Conservation (phyloP, 495 filamentous ascomycete genomes). For the Penicillium turbatum region DNA sequence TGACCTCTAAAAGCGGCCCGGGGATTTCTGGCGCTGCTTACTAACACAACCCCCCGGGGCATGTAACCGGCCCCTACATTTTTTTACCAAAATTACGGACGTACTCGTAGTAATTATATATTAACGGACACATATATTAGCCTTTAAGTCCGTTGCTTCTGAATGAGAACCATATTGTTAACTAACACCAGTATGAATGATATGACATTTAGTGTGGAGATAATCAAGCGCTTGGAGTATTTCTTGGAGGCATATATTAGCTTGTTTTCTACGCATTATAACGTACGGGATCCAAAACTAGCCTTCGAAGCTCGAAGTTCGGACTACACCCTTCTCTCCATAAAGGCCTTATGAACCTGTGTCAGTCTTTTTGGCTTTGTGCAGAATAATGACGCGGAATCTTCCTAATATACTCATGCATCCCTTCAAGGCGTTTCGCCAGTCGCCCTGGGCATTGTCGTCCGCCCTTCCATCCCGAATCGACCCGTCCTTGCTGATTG, state of each 20-base stretch:
- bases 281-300: constrained; percentile 4
- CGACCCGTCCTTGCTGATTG: constrained; percentile 3
- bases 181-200: constrained; percentile 3
- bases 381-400: constrained; percentile 7
- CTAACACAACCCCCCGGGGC: too few relatives aligned
- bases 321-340: constrained; percentile 4
- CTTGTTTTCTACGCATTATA: too few relatives aligned
- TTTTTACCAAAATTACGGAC: too few relatives aligned
- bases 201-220: constrained; percentile 15
- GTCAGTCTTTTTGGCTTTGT: not conserved
- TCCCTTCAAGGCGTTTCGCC: constrained; percentile 4
- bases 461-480: constrained; percentile 11
- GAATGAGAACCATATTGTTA: constrained; percentile 4
- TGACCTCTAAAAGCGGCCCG: not conserved
- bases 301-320: constrained; percentile 7
- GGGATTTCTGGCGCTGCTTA: not conserved
- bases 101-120: too few relatives aligned
- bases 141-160: constrained; percentile 3
- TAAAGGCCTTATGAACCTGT: constrained; percentile 2
- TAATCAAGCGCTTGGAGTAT: constrained; percentile 15
- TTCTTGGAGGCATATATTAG: too few relatives aligned
- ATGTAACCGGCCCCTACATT: too few relatives aligned
- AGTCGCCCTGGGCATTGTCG: constrained; percentile 3
- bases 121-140: too few relatives aligned
- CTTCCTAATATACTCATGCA: not conserved